Base-by-base conservation (phyloP, 2,329 filamentous ascomycete species). In the Colletotrichum orbiculare region DNA sequence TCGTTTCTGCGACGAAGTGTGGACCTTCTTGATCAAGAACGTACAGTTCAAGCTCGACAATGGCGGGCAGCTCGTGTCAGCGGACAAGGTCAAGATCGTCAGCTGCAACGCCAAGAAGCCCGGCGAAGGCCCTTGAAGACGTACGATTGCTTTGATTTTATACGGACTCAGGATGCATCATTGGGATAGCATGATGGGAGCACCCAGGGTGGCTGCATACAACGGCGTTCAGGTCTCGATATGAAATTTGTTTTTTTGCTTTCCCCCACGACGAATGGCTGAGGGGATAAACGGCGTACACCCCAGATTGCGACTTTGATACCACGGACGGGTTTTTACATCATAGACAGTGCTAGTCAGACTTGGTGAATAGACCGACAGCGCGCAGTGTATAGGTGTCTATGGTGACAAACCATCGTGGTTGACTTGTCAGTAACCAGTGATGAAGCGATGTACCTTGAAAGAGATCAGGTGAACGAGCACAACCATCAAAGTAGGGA, bases 1-100 rank as follows among this genome's bases (percentile, higher is more conserved):
- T 83, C 91, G 96, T 71, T 99, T 99, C 86, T 99, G 96, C 83
- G 96, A 99, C 80, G 96, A 99, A 82, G 96, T 99, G 64, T 99
- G 96, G 96, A 99, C 96, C 2, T 99, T 99, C 78, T 87, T 99
- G 64, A 97, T 99, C 80, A 97, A 97, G 81, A 96, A 98, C 71
- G 94, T 98, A 60, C 94, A 90, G n/a, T 98, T 99, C 83, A 99
- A 99, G 82, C 91, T 98, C 82, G 95, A 98, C 72, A 93, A 91
- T 56, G 85, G 85, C 70, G 88, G 87, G 61, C 87, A 89, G 67
- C 87, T 87, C 1, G 89, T 98, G 12, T 82, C 87, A 42, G 94
- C 94, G 17, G 95, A 97, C 75, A 95, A 94, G 77, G 92, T 99
- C 79, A 98, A 98, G 89, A 99, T 99, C 71, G 96, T 99, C 54